Base-by-base conservation (phyloP, 139 green algal species). In the Gonium pectorale region DNA sequence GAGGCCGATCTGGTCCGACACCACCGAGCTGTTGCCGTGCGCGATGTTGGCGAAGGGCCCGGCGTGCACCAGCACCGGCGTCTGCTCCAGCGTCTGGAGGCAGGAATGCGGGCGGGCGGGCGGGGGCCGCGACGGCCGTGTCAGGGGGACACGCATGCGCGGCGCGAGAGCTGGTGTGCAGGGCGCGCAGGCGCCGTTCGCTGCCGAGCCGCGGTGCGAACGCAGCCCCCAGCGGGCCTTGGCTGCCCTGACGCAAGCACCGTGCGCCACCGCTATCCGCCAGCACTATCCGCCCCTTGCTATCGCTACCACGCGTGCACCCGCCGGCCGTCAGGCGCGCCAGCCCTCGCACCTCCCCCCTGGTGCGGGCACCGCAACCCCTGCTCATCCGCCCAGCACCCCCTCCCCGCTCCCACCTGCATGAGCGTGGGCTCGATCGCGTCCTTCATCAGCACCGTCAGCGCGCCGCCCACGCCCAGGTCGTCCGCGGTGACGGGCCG, bases 21-120 rank as follows among this genome's bases (percentile, higher is more conserved):
- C 88, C 33, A 99, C 94, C 64, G 92, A 97, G 52, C 91, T 97
- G 94, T 99, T 99, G 89, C 96, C 96, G 72, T 96, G 93, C 1
- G 95, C 97, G 51, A 99, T 99, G 94, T 99, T 99, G 80, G 97
- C 97, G 92, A 99, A 99, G 24, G 95, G 96, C 0, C 96, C 95
- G 0, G 95, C 95, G 74, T 98, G 96, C 63, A 98, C 95, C 83
- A 99, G 91, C 72, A 99, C 96, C 0, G 97, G 97, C 2, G 97
- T 99, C 63, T 93, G 89, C 93, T 99, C 97, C 83, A 99, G 92
- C 1, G 96, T 99, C 92, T 98, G 93, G 86, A 60, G 29, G 66
- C 5, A 35, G 21, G 37, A 35, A 19, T 27, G 66, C 13, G 63
- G 46, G 5, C 3, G 31, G 3, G 62, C 24, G n/a, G 38, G 62